Percentiles rank a stretch among this genome's conserved stretches.
Conservation (phyloP, 495 filamentous ascomycete genomes). For the Neurospora sp. region DNA sequence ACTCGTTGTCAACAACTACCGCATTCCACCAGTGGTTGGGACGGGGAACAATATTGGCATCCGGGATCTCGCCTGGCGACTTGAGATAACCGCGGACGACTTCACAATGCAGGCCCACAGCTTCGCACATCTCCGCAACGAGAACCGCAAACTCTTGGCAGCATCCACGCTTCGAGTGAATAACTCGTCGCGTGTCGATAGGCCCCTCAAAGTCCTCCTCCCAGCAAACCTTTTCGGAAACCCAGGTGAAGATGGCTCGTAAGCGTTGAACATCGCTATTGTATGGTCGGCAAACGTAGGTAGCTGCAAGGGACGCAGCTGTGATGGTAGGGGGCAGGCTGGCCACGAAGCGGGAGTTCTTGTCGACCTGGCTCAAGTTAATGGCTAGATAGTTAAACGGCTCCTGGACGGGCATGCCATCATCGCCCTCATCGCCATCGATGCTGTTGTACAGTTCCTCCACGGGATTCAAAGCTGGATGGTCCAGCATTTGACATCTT, state of each 20-base stretch:
- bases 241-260: conserved; percentile 93
- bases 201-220: conserved; percentile 78
- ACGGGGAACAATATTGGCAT: conserved; percentile 61
- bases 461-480: conserved; percentile 77
- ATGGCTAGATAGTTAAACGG: conserved; percentile 70
- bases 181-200: conserved; percentile 69
- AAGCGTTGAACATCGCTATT: conserved; percentile 89
- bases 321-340: conserved; percentile 86
- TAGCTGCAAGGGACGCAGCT: conserved; percentile 73
- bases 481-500: conserved; percentile 88
- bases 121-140: conserved; percentile 86
- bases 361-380: conserved; percentile 83
- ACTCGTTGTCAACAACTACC: conserved; percentile 85
- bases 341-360: conserved; percentile 84
- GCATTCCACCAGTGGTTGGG: conserved; percentile 99
- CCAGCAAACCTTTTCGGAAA: conserved; percentile 91
- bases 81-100: conserved; percentile 84
- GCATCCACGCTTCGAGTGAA: conserved; percentile 75
- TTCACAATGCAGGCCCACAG: conserved; percentile 80
- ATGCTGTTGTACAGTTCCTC: conserved; percentile 76
- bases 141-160: conserved; percentile 85
- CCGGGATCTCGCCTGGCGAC: conserved; percentile 71
- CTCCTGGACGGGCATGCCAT: conserved; percentile 73
- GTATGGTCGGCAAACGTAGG: conserved; percentile 89
- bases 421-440: conserved; percentile 83